Percentiles rank a stretch among this genome's conserved stretches.
Evolutionary conservation across 345 rosid genomes (phyloP).

Genomic region (rapeseed (Brassica napus)): Da-Ae NC_063451.1:22943001-22943500

Average conservation of each 20-base stretch:
- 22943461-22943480: no score
- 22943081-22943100: not conserved
- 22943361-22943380: constrained; percentile 78
- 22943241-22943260: not conserved
- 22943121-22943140: not conserved
- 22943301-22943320: constrained; percentile 50
- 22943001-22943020: not conserved
- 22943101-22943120: not conserved
- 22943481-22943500: no score
- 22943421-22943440: constrained; percentile 76
- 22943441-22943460: not conserved
- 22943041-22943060: not conserved
- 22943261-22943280: not conserved
- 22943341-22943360: constrained; percentile 84
- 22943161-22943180: constrained; percentile 13
- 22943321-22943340: constrained; percentile 84
- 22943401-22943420: constrained; percentile 68
- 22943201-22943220: not conserved
- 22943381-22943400: constrained; percentile 60
- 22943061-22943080: not conserved
- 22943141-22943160: not conserved
- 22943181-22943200: constrained; percentile 6
- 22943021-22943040: constrained; percentile 7
- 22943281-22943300: constrained; percentile 69
- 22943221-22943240: not conserved